These are phyloP conservation scores for Pleodorina starrii DNA, from an alignment of 139 green algal species.

Conservation along the genomic window DNA sequence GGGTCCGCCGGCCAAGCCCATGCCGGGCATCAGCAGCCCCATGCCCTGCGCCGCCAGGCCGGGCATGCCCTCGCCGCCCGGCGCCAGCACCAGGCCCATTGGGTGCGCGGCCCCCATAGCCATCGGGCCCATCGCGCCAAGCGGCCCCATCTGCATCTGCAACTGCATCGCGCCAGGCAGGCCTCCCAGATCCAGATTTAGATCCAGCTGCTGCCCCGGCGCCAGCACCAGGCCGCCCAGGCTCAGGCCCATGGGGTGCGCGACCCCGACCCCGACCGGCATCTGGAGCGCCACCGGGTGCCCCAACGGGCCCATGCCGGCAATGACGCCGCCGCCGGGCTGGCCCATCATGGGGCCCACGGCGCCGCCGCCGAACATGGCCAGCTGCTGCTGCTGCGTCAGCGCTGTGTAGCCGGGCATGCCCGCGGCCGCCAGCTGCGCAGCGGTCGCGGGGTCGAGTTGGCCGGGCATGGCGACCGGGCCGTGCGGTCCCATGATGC, in stretches of 20 bases:
- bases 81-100: not conserved
- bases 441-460: not conserved
- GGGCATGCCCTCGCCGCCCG: not conserved
- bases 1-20: not conserved
- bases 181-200: too few relatives aligned
- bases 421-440: constrained; percentile 5
- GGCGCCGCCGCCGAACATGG: not conserved
- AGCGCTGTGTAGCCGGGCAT: not conserved
- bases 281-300: not conserved
- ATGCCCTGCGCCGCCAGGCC: constrained; percentile 6
- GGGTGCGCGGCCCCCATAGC: not conserved
- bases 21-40: not conserved
- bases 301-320: not conserved
- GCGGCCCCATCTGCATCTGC: constrained; percentile 8
- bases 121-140: too few relatives aligned
- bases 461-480: not conserved
- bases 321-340: not conserved
- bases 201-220: not conserved
- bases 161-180: constrained; percentile 10
- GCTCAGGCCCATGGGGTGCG: not conserved
- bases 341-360: not conserved
- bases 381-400: constrained; percentile 11
- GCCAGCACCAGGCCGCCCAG: not conserved
- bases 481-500: not conserved
- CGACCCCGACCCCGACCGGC: not conserved